A percentile compares a stretch with the other conserved stretches of the same genome.
Evolutionary conservation across 1,139 yeast species (phyloP).

Genomic region (Hyphopichia wangnamkhiaoensis): DNA sequence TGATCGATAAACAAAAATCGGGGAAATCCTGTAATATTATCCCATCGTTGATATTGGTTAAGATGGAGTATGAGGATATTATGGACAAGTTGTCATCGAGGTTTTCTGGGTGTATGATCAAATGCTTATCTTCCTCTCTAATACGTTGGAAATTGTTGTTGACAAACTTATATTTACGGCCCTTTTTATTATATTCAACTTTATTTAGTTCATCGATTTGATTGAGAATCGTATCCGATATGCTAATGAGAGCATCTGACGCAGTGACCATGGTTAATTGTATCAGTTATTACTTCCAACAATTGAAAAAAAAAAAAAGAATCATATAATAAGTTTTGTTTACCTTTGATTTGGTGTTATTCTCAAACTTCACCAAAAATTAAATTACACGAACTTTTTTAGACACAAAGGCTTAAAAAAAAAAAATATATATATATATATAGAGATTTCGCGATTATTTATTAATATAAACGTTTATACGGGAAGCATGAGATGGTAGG

Average conservation of each 20-base stretch:
- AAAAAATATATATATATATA: too few relatives aligned
- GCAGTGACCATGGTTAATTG: slow-evolving; percentile 14
- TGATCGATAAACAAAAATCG: slow-evolving; percentile 49
- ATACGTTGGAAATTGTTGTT: slow-evolving; percentile 52
- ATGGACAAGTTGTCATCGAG: slow-evolving; percentile 36
- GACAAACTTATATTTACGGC: slow-evolving; percentile 52
- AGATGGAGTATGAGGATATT: slow-evolving; percentile 45
- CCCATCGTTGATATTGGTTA: slow-evolving; percentile 37
- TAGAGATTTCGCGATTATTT: too few relatives aligned
- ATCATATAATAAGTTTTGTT: too few relatives aligned
- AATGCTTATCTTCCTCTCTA: slow-evolving; percentile 52
- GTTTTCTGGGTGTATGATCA: slow-evolving; percentile 43
- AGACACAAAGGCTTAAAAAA: too few relatives aligned
- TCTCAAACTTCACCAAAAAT: too few relatives aligned
- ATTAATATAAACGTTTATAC: too few relatives aligned
- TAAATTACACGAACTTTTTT: too few relatives aligned
- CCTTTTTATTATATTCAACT: slow-evolving; percentile 50
- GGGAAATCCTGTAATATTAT: slow-evolving; percentile 34
- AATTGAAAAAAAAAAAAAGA: too few relatives aligned
- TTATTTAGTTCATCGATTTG: slow-evolving; percentile 32
- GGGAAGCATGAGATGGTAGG: too few relatives aligned
- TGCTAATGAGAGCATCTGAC: slow-evolving; percentile 28
- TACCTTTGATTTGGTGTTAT: too few relatives aligned
- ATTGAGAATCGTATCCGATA: slow-evolving; percentile 27
- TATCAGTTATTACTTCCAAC: too few relatives aligned